Conservation (phyloP, 139 green algal genomes). For the Micractinium conductrix region DNA sequence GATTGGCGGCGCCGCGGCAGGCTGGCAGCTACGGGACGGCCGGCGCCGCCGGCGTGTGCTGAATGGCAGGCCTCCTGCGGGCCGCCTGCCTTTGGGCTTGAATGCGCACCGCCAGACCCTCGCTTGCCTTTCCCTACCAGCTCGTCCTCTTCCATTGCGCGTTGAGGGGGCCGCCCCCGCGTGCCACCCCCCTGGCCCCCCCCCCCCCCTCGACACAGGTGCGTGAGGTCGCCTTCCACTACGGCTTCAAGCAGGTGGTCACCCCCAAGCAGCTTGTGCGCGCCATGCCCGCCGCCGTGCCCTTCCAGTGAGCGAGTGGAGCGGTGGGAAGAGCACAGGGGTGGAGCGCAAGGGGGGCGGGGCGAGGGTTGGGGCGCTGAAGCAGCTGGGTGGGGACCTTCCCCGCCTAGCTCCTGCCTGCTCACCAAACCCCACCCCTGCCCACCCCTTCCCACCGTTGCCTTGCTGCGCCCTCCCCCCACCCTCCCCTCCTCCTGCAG, state of each 20-base stretch:
- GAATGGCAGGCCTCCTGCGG: too few relatives aligned
- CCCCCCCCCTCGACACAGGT: too few relatives aligned
- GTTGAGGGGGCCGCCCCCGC: too few relatives aligned
- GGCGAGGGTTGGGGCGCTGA: too few relatives aligned
- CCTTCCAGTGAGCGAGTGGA: conserved; percentile 55
- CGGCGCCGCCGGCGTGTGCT: too few relatives aligned
- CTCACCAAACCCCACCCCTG: neutral
- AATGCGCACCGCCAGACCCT: neutral
- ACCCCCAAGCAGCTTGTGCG: conserved; percentile 63
- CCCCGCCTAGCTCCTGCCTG: too few relatives aligned
- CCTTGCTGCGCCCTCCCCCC: too few relatives aligned
- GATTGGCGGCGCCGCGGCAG: neutral
- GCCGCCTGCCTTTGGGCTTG: neutral
- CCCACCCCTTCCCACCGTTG: neutral
- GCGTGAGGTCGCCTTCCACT: conserved; percentile 63
- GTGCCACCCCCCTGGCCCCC: too few relatives aligned
- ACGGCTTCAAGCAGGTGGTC: conserved; percentile 70
- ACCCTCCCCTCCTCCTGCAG: neutral
- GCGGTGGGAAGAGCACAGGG: neutral
- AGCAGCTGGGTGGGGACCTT: too few relatives aligned
- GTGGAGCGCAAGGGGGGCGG: too few relatives aligned
- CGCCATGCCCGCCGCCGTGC: conserved; percentile 55
- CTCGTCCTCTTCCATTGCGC: too few relatives aligned
- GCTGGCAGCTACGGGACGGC: neutral
- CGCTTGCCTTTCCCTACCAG: neutral